Evolutionary conservation across 768 basidiomycete genomes (phyloP).

Genomic region (Fomitopsis pulvina): DNA sequence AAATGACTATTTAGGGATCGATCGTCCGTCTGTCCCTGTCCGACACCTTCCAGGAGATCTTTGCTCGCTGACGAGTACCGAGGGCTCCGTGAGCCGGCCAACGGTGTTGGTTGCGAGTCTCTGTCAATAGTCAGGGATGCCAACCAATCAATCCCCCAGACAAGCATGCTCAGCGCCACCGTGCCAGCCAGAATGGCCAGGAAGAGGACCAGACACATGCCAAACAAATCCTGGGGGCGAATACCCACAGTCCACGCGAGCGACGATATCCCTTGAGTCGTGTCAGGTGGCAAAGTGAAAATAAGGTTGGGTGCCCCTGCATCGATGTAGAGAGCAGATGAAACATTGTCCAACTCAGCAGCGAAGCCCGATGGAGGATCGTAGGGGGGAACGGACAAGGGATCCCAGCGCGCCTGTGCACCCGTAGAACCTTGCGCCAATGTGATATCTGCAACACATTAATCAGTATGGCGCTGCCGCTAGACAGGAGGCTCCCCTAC

Average conservation of each 20-base stretch:
- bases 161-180: slow-evolving; percentile 57
- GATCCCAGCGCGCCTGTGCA: slow-evolving; percentile 55
- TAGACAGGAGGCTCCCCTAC: slow-evolving; percentile 31
- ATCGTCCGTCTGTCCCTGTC: slow-evolving; percentile 34
- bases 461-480: slow-evolving; percentile 9
- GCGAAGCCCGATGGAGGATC: slow-evolving; percentile 65
- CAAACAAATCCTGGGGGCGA: slow-evolving; percentile 75
- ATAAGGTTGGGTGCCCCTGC: slow-evolving; percentile 59
- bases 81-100: slow-evolving; percentile 30
- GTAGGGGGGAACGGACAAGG: slow-evolving; percentile 49
- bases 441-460: slow-evolving; percentile 56
- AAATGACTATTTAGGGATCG: slow-evolving; percentile 40
- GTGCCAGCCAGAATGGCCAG: slow-evolving; percentile 69
- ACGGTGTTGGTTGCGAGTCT: slow-evolving; percentile 23
- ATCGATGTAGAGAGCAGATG: slow-evolving; percentile 77
- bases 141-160: slow-evolving; percentile 69
- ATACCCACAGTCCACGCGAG: slow-evolving; percentile 85
- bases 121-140: slow-evolving; percentile 28
- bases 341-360: slow-evolving; percentile 62
- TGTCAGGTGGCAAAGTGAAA: slow-evolving; percentile 59
- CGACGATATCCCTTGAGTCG: slow-evolving; percentile 65
- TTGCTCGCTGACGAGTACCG: slow-evolving; percentile 42
- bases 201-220: slow-evolving; percentile 78
- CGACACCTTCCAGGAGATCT: slow-evolving; percentile 38
- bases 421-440: slow-evolving; percentile 42